Conservation (phyloP, 1,284 basidiomycete species). For the Puccinia horiana region DNA sequence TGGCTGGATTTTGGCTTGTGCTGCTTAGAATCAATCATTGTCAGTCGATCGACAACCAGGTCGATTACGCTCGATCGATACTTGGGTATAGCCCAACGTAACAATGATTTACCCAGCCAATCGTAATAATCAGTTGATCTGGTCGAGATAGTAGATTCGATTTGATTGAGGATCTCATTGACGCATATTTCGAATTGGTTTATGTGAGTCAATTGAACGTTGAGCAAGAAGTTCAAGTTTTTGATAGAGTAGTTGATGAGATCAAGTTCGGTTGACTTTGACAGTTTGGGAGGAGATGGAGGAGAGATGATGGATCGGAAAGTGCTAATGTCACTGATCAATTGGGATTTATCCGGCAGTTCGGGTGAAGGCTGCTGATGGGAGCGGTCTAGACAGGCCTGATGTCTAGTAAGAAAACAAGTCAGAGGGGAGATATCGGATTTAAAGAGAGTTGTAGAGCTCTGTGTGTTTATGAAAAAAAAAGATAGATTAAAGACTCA, state of each 20-base stretch:
- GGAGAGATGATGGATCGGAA: slow-evolving; percentile 1
- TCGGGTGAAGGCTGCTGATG: background rate
- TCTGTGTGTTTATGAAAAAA: too few relatives aligned
- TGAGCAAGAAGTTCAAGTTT: slow-evolving; percentile 22
- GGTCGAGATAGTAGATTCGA: background rate
- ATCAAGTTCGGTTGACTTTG: background rate
- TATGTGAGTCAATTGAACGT: slow-evolving; percentile 4
- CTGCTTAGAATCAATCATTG: background rate
- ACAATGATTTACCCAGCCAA: slow-evolving; percentile 7
- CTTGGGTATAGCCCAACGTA: slow-evolving; percentile 16
- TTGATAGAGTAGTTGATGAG: slow-evolving; percentile 24
- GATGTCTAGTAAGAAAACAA: slow-evolving; percentile 24
- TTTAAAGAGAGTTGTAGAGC: too few relatives aligned
- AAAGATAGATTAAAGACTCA: background rate
- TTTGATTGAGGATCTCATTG: background rate
- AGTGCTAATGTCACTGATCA: background rate
- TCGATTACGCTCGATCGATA: slow-evolving; percentile 37
- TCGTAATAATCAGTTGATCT: background rate
- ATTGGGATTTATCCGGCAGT: background rate
- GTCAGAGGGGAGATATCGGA: background rate
- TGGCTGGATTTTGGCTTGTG: background rate
- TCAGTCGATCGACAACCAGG: slow-evolving; percentile 29
- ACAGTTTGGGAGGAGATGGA: background rate
- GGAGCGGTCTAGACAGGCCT: slow-evolving; percentile 5
- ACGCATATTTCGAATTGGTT: slow-evolving; percentile 21